These are phyloP conservation scores for Candida tetrigidarum DNA, from an alignment of 1,139 yeast species.

Conservation along the genomic window DNA sequence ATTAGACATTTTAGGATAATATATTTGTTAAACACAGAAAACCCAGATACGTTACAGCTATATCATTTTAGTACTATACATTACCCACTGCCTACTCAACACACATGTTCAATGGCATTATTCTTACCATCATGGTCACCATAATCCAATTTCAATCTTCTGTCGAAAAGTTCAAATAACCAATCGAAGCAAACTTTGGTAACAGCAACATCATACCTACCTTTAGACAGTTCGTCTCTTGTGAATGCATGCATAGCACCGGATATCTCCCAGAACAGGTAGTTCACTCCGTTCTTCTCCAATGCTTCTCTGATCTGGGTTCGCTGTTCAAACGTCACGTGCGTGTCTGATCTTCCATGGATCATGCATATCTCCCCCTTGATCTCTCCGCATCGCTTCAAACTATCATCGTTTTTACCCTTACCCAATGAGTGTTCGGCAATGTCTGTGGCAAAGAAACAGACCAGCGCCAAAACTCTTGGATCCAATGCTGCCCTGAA, in stretches of 20 bases:
- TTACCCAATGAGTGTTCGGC: conserved; percentile 68
- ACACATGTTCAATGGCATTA: conserved; percentile 62
- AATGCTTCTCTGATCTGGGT: conserved; percentile 69
- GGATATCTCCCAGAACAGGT: too few relatives aligned
- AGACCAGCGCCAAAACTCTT: conserved; percentile 67
- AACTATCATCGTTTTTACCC: conserved; percentile 66
- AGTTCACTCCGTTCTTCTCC: conserved; percentile 57
- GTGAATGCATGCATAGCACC: too few relatives aligned
- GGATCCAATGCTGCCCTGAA: conserved; percentile 72
- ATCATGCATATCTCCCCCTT: conserved; percentile 66
- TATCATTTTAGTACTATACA: too few relatives aligned
- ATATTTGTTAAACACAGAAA: too few relatives aligned
- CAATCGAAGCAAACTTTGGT: conserved; percentile 71
- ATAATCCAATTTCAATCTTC: conserved; percentile 67
- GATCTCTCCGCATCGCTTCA: conserved; percentile 57
- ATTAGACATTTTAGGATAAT: too few relatives aligned
- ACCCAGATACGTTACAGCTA: too few relatives aligned
- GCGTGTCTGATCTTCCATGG: conserved; percentile 80
- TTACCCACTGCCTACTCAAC: too few relatives aligned
- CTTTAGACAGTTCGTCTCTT: conserved; percentile 78
- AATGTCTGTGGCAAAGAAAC: conserved; percentile 84
- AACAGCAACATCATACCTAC: conserved; percentile 77
- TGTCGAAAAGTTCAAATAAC: conserved; percentile 69
- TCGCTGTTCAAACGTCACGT: conserved; percentile 79
- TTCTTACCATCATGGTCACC: conserved; percentile 62